Evolutionary conservation across 768 basidiomycete genomes (phyloP), one percentile per base, ranked within the genome.

Genomic region (Gyrodon lividus): DNA sequence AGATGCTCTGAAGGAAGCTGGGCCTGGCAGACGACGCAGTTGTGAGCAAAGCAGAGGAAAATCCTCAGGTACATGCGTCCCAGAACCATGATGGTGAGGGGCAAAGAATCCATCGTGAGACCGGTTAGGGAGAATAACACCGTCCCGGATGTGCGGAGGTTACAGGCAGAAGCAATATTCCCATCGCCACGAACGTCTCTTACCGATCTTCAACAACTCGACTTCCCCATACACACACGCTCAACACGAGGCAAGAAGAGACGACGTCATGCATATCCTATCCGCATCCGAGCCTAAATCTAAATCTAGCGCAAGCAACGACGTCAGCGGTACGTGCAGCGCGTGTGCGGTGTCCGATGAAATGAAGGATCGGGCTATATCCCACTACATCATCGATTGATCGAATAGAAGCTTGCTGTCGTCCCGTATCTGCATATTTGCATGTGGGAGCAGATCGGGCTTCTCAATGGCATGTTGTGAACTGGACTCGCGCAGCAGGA

Each of bases 181-280:
- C 55, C 55, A 30, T 52, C 52, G 39, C 47, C 40, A 34, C 33
- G 33, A 9, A 34, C 12, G 33, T 13, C 33, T 13, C 16, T 34
- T 23, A 20, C 24, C 5, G 24, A 44, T 19, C 34, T 38, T 48
- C 55, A 39, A 48, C 39, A 56, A 45, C 44, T 56, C 39, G 16
- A 39, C 13, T 34, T n/a, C 47, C 20, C 40, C 26, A 43, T 44
- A 10, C 10, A 56, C 57, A 58, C 51, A 52, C 57, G 28, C 8
- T 5, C 43, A 31, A 59, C 58, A 59, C 57, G 58, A 59, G 58
- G 57, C 57, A 33, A 8, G 16, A 22, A 44, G 7, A 45, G 43
- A 55, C 43, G 55, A 48, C 43, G 46, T 56, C 41, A 42, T 20
- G 17, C 43, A 43, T 49, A 58, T 51, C 14, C 45, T 53, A 50